A percentile compares a stretch with the other conserved stretches of the same genome.
phyloP scores from a whole-genome alignment of 2,329 filamentous ascomycete species.

The Cadophora luteo-olivacea region DNA sequence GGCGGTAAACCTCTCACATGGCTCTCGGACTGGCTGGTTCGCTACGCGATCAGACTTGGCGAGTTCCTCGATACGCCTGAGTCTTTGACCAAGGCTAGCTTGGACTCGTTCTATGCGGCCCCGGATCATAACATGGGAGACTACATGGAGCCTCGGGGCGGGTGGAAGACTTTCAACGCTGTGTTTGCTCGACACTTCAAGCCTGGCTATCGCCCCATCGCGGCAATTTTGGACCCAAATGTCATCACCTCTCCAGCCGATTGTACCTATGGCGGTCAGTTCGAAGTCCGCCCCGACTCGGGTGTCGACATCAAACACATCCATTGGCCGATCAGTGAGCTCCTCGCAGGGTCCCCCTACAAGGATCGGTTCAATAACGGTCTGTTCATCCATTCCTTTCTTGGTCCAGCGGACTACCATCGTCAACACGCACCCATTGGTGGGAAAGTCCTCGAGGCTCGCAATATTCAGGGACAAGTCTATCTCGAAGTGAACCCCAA shows the following conservation, averaged over 20 bases:
- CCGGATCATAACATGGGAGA: slow-evolving; percentile 45
- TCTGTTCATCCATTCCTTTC: slow-evolving; percentile 50
- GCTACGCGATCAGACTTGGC: slow-evolving; percentile 48
- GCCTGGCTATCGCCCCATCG: slow-evolving; percentile 45
- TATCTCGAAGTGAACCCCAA: slow-evolving; percentile 48
- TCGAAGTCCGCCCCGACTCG: slow-evolving; percentile 37
- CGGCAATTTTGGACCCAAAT: slow-evolving; percentile 46
- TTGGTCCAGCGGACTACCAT: slow-evolving; percentile 51
- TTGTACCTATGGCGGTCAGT: slow-evolving; percentile 44
- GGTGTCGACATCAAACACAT: slow-evolving; percentile 48
- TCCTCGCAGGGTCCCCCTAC: slow-evolving; percentile 46
- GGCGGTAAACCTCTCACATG: slow-evolving; percentile 42
- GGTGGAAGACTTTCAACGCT: slow-evolving; percentile 49
- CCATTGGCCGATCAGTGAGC: slow-evolving; percentile 47
- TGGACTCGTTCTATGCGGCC: slow-evolving; percentile 45
- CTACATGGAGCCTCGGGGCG: slow-evolving; percentile 43
- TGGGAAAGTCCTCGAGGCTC: slow-evolving; percentile 48
- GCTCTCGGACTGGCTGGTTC: slow-evolving; percentile 49
- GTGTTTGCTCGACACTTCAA: slow-evolving; percentile 50
- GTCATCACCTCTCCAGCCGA: slow-evolving; percentile 51
- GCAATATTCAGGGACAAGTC: slow-evolving; percentile 47
- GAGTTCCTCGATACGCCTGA: slow-evolving; percentile 45
- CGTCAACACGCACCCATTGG: slow-evolving; percentile 50
- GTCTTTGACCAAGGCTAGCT: slow-evolving; percentile 44
- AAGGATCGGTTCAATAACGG: slow-evolving; percentile 48